Percentiles rank a stretch among this genome's conserved stretches.
Conservation (phyloP, 2,329 filamentous ascomycete genomes). For the Ilyonectria robusta region DNA sequence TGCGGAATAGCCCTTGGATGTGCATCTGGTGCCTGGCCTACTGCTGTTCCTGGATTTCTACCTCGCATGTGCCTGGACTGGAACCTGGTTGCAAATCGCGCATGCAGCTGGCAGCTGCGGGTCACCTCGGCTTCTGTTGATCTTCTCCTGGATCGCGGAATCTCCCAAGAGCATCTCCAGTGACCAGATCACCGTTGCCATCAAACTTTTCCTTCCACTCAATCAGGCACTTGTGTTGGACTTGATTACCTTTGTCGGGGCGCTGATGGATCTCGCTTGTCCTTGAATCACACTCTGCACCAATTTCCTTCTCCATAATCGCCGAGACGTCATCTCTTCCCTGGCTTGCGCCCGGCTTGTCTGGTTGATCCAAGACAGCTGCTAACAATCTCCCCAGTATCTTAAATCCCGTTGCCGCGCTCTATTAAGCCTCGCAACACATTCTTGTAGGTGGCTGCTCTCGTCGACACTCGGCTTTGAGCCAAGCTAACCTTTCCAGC, state of each 20-base stretch:
- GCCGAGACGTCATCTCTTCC: neutral
- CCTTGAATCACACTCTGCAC: neutral
- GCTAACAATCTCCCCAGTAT: conserved; percentile 29
- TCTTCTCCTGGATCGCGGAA: neutral
- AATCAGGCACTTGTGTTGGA: neutral
- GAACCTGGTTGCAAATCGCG: neutral
- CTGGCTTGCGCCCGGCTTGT: neutral
- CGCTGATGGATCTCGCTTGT: too few species aligned
- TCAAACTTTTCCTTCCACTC: neutral
- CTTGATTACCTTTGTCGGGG: neutral
- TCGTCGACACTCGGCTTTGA: too few species aligned
- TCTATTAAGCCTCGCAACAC: conserved; percentile 41
- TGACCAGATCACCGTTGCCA: neutral
- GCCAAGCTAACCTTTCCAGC: conserved; percentile 19
- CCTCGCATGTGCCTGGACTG: neutral
- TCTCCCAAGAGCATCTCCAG: neutral
- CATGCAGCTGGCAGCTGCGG: neutral
- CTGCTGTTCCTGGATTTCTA: neutral
- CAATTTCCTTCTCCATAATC: neutral
- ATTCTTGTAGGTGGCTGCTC: conserved; percentile 27
- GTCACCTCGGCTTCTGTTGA: neutral
- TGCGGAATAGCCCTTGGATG: neutral
- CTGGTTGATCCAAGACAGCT: neutral
- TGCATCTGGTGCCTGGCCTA: neutral
- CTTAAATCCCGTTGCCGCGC: conserved; percentile 39